These are phyloP conservation scores for Climacium dendroides DNA, from an alignment of 225 moss, liverwort and hornwort species.

Conservation along the genomic window DNA sequence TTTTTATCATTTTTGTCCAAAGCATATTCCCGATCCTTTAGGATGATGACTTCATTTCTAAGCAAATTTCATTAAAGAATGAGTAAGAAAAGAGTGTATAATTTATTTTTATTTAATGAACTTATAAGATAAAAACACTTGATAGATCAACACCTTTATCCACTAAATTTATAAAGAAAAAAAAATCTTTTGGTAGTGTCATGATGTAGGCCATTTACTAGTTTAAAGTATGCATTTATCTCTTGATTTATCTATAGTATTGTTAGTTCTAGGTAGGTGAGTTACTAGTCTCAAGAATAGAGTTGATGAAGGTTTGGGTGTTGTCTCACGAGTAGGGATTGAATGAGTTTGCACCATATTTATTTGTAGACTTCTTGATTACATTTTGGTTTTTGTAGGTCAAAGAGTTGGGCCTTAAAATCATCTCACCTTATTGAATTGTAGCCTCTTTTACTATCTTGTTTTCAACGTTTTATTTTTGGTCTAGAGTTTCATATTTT, in stretches of 20 bases:
- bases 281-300: neutral
- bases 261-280: neutral
- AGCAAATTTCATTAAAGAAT: neutral
- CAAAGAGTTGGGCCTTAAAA: neutral
- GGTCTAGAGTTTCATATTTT: too few species aligned
- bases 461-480: too few species aligned
- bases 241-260: neutral
- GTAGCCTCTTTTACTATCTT: too few species aligned
- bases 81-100: neutral
- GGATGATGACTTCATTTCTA: neutral
- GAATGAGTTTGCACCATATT: neutral
- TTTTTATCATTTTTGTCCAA: too few species aligned
- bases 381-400: neutral
- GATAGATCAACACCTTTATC: neutral
- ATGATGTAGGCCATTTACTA: neutral
- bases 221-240: neutral
- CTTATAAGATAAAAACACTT: neutral
- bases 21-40: too few species aligned
- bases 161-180: neutral
- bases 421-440: too few species aligned
- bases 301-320: neutral
- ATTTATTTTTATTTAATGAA: too few species aligned
- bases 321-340: neutral
- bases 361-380: neutral
- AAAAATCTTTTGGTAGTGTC: neutral